Conservation (phyloP, 2,329 filamentous ascomycete genomes). For the Fusarium sp. region DNA sequence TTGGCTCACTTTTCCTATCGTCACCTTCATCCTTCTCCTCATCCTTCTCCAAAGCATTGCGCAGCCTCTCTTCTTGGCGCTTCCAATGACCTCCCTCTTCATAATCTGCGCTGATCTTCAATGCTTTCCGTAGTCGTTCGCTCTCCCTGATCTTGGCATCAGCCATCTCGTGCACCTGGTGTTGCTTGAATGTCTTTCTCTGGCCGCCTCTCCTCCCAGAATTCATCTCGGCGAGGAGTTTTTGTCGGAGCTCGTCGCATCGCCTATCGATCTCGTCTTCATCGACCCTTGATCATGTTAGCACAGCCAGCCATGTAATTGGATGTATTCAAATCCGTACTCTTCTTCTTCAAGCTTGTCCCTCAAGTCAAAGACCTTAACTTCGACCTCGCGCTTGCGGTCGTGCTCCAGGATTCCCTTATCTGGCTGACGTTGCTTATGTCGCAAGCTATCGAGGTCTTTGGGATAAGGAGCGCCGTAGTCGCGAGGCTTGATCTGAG, state of each 20-base stretch:
- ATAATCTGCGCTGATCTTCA: constrained; percentile 87
- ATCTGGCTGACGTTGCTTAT: constrained; percentile 85
- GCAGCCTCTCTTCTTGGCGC: constrained; percentile 77
- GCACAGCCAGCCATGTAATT: neutral
- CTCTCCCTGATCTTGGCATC: constrained; percentile 97
- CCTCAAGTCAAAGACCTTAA: constrained; percentile 89
- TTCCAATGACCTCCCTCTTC: constrained; percentile 88
- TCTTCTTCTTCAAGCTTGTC: constrained; percentile 93
- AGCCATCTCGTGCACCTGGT: constrained; percentile 96
- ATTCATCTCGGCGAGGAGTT: constrained; percentile 52
- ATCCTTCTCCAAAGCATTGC: constrained; percentile 55
- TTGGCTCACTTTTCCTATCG: constrained; percentile 43
- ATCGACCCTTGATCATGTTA: constrained; percentile 65
- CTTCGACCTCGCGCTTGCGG: constrained; percentile 87
- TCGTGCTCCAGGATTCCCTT: constrained; percentile 95
- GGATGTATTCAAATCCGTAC: constrained; percentile 54
- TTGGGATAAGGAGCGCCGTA: constrained; percentile 79
- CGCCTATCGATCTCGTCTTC: constrained; percentile 89
- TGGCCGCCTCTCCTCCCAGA: constrained; percentile 46
- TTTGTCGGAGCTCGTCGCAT: constrained; percentile 54
- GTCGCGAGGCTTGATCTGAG: constrained; percentile 86
- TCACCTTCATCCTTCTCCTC: constrained; percentile 51
- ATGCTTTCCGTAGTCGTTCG: constrained; percentile 83
- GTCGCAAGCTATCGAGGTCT: constrained; percentile 73
- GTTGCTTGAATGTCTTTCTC: constrained; percentile 76